Conservation (phyloP, 306 rosid genomes). For the Quercus aquifolioides region DNA sequence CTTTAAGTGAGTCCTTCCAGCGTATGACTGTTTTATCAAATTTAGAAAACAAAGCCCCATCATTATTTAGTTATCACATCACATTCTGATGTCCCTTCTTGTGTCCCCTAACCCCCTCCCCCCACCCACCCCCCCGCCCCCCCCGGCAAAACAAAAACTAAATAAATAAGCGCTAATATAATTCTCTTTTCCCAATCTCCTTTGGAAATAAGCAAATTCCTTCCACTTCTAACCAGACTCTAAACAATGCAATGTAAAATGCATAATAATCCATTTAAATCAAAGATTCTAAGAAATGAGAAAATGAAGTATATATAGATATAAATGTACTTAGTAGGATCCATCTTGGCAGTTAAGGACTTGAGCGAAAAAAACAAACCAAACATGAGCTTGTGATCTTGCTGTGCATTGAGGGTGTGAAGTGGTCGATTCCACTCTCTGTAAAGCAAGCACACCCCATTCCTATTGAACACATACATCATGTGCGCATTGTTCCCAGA, state of each 20-base stretch:
- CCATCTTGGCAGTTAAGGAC: slow-evolving; percentile 94
- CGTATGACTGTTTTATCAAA: background rate
- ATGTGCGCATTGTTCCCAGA: slow-evolving; percentile 90
- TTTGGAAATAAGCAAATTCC: background rate
- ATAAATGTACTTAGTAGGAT: slow-evolving; percentile 56
- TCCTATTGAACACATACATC: slow-evolving; percentile 87
- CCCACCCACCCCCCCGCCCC: too few species aligned
- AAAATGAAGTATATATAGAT: background rate
- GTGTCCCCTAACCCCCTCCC: background rate
- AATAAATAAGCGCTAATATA: background rate
- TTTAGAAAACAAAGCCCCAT: background rate
- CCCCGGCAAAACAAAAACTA: too few species aligned
- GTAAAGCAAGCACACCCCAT: slow-evolving; percentile 88
- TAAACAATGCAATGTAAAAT: background rate
- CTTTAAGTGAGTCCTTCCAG: background rate
- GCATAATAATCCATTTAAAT: background rate
- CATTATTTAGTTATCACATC: background rate
- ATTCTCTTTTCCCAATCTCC: background rate
- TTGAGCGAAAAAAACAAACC: slow-evolving; percentile 94
- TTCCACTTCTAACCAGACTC: background rate
- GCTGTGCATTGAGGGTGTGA: slow-evolving; percentile 73
- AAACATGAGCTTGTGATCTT: slow-evolving; percentile 97
- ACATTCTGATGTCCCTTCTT: background rate
- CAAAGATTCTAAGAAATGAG: background rate
- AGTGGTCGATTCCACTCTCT: slow-evolving; percentile 95